Conservation (phyloP, 768 basidiomycete genomes). For the Boletus rubropictus region DNA sequence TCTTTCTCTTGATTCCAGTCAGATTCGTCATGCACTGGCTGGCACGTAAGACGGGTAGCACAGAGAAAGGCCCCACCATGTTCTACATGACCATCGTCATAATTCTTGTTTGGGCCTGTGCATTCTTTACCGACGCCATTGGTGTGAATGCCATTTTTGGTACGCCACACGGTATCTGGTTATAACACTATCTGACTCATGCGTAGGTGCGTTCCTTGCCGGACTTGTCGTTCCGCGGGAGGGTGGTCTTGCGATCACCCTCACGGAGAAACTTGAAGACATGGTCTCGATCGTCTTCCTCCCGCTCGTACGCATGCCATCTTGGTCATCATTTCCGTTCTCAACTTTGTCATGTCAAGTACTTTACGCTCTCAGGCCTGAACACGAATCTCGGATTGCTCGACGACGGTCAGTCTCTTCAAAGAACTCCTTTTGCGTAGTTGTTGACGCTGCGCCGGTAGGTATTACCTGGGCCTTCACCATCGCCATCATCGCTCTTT, state of each 20-base stretch:
- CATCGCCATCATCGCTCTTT: conserved; percentile 68
- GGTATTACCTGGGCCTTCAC: conserved; percentile 87
- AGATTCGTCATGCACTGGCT: conserved; percentile 62
- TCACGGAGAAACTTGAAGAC: conserved; percentile 98
- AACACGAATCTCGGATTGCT: conserved; percentile 84
- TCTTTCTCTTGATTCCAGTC: conserved; percentile 69
- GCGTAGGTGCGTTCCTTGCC: conserved; percentile 69
- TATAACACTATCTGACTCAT: background rate
- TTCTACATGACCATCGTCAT: conserved; percentile 86
- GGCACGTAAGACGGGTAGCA: conserved; percentile 72
- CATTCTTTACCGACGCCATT: conserved; percentile 91
- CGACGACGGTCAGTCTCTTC: conserved; percentile 49
- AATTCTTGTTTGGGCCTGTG: conserved; percentile 73
- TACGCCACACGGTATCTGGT: conserved; percentile 15
- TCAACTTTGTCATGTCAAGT: conserved; percentile 38
- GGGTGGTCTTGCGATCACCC: conserved; percentile 74
- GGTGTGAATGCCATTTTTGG: conserved; percentile 92
- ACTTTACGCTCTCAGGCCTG: conserved; percentile 89
- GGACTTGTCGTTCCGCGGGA: conserved; percentile 83
- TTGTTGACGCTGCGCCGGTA: conserved; percentile 19
- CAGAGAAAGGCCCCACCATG: conserved; percentile 76
- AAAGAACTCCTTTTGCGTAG: background rate
- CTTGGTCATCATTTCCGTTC: background rate
- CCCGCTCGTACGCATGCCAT: conserved; percentile 51
- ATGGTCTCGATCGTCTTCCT: conserved; percentile 87